Conservation (phyloP, 768 basidiomycete species). For the Punctularia strigosozonata region DNA sequence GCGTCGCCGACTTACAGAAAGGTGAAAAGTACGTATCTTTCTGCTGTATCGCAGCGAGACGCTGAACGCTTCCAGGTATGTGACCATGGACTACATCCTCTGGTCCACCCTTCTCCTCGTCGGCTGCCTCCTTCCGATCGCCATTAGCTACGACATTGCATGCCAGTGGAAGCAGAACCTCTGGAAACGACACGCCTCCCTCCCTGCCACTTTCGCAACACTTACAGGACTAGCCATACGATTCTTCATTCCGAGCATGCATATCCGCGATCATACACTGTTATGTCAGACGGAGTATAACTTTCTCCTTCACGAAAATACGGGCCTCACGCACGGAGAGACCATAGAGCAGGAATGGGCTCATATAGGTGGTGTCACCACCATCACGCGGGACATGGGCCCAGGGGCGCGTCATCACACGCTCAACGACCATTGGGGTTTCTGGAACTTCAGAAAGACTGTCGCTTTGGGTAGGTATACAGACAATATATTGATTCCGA, state of each 20-base stretch:
- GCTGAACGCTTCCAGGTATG: too few relatives aligned
- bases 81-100: too few relatives aligned
- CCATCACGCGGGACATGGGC: slow-evolving; percentile 9
- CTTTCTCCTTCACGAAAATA: slow-evolving; percentile 18
- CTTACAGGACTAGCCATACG: too few relatives aligned
- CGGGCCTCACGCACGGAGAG: slow-evolving; percentile 15
- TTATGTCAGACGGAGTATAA: slow-evolving; percentile 13
- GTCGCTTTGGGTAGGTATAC: slow-evolving; percentile 10
- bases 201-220: too few relatives aligned
- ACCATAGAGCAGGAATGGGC: slow-evolving; percentile 13
- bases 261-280: slow-evolving; percentile 17
- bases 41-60: too few relatives aligned
- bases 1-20: too few relatives aligned
- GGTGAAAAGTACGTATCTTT: too few relatives aligned
- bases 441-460: slow-evolving; percentile 20
- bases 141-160: too few relatives aligned
- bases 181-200: too few relatives aligned
- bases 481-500: not conserved
- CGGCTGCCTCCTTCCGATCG: too few relatives aligned
- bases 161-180: too few relatives aligned
- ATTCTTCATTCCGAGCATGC: slow-evolving; percentile 23
- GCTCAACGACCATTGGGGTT: slow-evolving; percentile 12
- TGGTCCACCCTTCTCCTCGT: too few relatives aligned
- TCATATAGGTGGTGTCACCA: slow-evolving; percentile 4
- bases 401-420: slow-evolving; percentile 5